Base-by-base conservation (phyloP, 1,139 yeast genomes). In the Torulaspora globosa region DNA sequence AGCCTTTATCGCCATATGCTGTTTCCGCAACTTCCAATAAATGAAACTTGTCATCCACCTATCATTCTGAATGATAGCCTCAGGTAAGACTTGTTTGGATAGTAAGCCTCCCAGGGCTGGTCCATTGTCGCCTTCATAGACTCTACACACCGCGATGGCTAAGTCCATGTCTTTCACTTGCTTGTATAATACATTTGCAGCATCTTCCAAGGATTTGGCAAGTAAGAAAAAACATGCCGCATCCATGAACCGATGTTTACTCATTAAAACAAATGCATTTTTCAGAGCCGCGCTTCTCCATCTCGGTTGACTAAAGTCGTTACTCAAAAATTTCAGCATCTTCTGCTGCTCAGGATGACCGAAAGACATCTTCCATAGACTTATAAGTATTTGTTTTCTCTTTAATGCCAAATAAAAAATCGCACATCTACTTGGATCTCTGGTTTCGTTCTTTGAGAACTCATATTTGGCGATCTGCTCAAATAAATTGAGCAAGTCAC, bases 231-330 rank as follows among this genome's bases (percentile, higher is more conserved):
- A 90, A 28, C 84, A 82, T 0, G 97, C 97, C 0, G 97, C 95
- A 65, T 90, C 95, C 60, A 78, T 68, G 59, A 76, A 87, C 36
- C 97, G 71, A 63, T 89, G 98, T 59, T 88, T 87, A 47, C 97
- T 89, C 51, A 92, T 66, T 36, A 92, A 69, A 0, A 89, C 97
- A 70, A 79, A 92, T 0, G 98, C 98, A 67, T 92, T 92, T 60
- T 92, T 92, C 59, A 79, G 68, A 0, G 98, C 97, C 0, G 97
- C 96, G 0, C 87, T 76, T 55, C 72, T 76, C 96, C 97, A 90
- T 41, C 96, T 71, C 9, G 76, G 73, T 46, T 79, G 77, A 1
- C 69, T 69, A 60, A 90, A 92, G 62, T 94, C 94, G 60, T 90
- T 84, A 16, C 73, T 72, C 57, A 92, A 70, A 56, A 92, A 84